Evolutionary conservation across 2,329 filamentous ascomycete genomes (phyloP), one percentile per base, ranked within the genome.

Genomic region (Claviceps citrina): DNA sequence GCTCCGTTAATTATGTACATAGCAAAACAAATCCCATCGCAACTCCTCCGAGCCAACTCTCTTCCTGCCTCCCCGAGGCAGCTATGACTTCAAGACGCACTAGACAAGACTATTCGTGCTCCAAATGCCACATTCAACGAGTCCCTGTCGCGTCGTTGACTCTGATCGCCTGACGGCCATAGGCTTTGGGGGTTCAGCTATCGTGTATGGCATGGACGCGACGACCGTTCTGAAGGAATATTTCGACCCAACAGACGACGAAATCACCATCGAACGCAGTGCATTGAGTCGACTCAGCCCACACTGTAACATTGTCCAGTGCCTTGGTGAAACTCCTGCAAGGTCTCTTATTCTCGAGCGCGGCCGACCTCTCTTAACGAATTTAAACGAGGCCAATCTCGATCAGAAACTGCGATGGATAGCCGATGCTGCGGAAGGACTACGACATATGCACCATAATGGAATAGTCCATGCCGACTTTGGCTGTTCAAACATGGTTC

Each of bases 381-480:
- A 10, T 7, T 25, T 28, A 12, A 36, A 25, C 8, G 16, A 25
- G 7, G 12, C 31, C 28, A 25, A 40, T 15, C 31, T 43, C 15
- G 19, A 36, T 1, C 41, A 40, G 39, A 43, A 36, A 12, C 38
- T 43, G 12, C 12, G 13, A 40, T 40, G 41, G 32, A 40, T 43
- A 22, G 4, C 26, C 20, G 31, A 33, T 16, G 38, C 37, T 20
- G 37, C 41, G 2, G 22, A 35, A 13, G 41, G 41, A 7, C 32
- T 40, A 25, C 38, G 28, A 15, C 13, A 43, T 37, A 33, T 43
- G 9, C 41, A 40, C 20, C 10, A 28, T 12, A 43, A 26, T 12
- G 41, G 41, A 6, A 40, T 43, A 22, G 18, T 43, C 7, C 41
- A 43, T 27, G 38, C 41, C 4, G 41, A 43, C 24, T 36, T 43